These are phyloP conservation scores for Aspergillus ostianus DNA, from an alignment of 495 filamentous ascomycete genomes.

Conservation along the genomic window DNA sequence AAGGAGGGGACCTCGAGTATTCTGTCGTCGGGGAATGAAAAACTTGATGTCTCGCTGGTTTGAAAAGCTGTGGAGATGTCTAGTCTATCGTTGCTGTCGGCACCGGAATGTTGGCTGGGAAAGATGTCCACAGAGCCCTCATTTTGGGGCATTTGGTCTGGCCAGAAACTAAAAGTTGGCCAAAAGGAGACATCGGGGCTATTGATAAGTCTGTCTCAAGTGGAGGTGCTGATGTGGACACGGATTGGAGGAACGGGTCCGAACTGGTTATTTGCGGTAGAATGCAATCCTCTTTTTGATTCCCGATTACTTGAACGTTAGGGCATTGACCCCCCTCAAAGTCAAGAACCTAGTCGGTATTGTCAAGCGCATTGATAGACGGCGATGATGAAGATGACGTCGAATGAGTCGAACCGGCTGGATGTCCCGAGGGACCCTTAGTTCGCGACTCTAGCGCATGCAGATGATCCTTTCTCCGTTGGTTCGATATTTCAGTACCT, in stretches of 20 bases:
- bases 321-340: too few species aligned
- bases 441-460: slow-evolving; percentile 13
- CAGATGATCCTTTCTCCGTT: slow-evolving; percentile 20
- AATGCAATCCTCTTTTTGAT: background rate
- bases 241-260: background rate
- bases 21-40: background rate
- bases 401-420: too few species aligned
- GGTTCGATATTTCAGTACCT: slow-evolving; percentile 8
- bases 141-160: background rate
- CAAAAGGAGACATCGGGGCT: background rate
- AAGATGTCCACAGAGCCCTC: background rate
- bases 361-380: too few species aligned
- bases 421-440: background rate
- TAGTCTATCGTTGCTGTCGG: background rate
- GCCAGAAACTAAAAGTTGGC: background rate
- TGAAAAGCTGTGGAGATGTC: background rate
- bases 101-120: too few species aligned
- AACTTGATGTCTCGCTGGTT: background rate
- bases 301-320: too few species aligned
- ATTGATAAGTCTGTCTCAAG: background rate
- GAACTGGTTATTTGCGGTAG: background rate
- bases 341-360: too few species aligned
- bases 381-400: too few species aligned
- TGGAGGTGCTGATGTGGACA: too few species aligned
- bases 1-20: background rate